Evolutionary conservation across 2,329 filamentous ascomycete genomes (phyloP).

Genomic region (Hypoxylon sp.): DNA sequence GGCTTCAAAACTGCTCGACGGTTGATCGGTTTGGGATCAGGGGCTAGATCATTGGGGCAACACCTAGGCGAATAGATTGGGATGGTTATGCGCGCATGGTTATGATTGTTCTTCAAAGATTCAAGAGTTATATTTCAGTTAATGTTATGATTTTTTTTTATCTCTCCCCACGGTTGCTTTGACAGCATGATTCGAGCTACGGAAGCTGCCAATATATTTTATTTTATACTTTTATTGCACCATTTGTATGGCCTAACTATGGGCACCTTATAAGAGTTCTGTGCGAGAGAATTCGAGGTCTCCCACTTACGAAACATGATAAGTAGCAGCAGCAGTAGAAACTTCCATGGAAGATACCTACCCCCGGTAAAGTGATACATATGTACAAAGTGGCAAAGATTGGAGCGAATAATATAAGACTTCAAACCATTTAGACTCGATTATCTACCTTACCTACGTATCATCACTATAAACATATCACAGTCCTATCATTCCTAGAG

Average conservation of each 20-base stretch:
- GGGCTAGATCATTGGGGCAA: constrained; percentile 28
- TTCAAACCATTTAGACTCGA: too few species aligned
- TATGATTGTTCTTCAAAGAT: constrained; percentile 18
- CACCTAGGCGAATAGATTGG: constrained; percentile 40
- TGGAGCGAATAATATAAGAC: too few species aligned
- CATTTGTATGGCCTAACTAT: not conserved
- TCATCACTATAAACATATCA: not conserved
- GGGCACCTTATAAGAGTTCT: not conserved
- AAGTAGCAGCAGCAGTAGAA: not conserved
- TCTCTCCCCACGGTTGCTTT: not conserved
- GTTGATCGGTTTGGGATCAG: constrained; percentile 4
- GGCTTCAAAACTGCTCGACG: not conserved
- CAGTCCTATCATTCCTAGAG: constrained; percentile 5
- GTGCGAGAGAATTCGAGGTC: too few species aligned
- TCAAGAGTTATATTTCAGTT: not conserved
- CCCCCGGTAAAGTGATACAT: too few species aligned
- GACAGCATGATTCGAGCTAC: not conserved
- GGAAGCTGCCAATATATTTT: not conserved
- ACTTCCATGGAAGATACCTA: too few species aligned
- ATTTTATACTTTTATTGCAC: not conserved
- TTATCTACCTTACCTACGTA: too few species aligned
- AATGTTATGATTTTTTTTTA: not conserved
- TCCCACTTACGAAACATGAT: not conserved
- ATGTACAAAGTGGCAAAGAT: too few species aligned
- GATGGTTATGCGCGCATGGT: constrained; percentile 33